Conservation (phyloP, 257 asterid genomes). For the Solanum paucissectum region DNA sequence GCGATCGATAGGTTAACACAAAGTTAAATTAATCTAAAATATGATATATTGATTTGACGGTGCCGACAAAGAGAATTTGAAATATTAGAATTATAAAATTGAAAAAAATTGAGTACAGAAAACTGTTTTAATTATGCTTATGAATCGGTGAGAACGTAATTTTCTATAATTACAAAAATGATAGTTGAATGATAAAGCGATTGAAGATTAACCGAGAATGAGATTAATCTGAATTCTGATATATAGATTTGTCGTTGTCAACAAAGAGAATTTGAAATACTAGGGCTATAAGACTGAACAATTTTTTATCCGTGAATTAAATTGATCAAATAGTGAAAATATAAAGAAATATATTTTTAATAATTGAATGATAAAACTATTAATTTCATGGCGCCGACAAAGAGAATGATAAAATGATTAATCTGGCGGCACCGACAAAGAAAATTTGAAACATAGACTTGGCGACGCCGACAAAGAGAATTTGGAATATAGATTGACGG, state of each 20-base stretch:
- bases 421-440: rapidly evolving
- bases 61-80: background rate
- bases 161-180: background rate
- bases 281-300: too few relatives aligned
- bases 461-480: background rate
- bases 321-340: too few relatives aligned
- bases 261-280: too few relatives aligned
- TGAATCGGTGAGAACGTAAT: background rate
- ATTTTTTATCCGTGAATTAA: too few relatives aligned
- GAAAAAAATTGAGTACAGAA: background rate
- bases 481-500: background rate
- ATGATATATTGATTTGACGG: background rate
- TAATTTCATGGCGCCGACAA: too few relatives aligned
- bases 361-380: too few relatives aligned
- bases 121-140: background rate
- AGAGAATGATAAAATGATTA: too few relatives aligned
- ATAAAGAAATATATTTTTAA: too few relatives aligned
- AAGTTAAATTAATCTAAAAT: background rate
- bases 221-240: background rate
- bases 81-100: background rate
- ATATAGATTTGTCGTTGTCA: too few relatives aligned
- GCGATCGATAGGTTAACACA: too few relatives aligned
- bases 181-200: too few relatives aligned
- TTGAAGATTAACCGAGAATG: background rate
- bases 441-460: background rate